These are phyloP conservation scores for Aureobasidium melanogenum DNA, from an alignment of 2,329 filamentous ascomycete species.

Conservation along the genomic window DNA sequence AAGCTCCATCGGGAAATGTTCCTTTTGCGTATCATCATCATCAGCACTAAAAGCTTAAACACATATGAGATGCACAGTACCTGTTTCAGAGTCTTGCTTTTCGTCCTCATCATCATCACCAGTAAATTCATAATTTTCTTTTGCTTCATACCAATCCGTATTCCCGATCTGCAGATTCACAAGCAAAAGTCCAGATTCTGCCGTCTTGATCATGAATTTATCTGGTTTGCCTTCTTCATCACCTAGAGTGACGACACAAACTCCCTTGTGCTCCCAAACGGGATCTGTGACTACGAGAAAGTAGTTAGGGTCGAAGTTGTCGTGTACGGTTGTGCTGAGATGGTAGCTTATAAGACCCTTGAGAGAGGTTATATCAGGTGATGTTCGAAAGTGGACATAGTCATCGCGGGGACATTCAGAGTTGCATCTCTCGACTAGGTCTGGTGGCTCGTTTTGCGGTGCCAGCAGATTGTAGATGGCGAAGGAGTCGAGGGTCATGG, in stretches of 20 bases:
- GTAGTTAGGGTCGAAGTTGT: neutral
- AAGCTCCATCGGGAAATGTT: neutral
- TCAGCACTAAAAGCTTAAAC: too few relatives aligned
- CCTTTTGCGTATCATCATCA: too few relatives aligned
- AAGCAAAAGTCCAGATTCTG: neutral
- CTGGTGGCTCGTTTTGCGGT: neutral
- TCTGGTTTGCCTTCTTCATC: neutral
- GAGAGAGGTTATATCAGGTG: neutral
- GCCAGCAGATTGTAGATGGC: neutral
- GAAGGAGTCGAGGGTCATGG: neutral
- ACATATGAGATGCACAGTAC: neutral
- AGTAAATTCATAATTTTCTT: neutral
- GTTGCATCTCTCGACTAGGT: neutral
- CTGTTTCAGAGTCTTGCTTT: neutral
- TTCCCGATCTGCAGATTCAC: neutral
- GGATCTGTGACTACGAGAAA: neutral
- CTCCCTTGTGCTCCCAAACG: neutral
- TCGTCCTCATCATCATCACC: neutral
- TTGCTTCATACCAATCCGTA: neutral
- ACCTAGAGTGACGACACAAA: neutral
- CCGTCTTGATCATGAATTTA: neutral
- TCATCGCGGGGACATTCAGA: neutral
- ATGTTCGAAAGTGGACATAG: neutral
- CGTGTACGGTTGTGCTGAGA: neutral
- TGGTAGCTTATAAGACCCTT: neutral